These are phyloP conservation scores for Boletus sp. DNA, from an alignment of 768 basidiomycete genomes.

Conservation along the genomic window DNA sequence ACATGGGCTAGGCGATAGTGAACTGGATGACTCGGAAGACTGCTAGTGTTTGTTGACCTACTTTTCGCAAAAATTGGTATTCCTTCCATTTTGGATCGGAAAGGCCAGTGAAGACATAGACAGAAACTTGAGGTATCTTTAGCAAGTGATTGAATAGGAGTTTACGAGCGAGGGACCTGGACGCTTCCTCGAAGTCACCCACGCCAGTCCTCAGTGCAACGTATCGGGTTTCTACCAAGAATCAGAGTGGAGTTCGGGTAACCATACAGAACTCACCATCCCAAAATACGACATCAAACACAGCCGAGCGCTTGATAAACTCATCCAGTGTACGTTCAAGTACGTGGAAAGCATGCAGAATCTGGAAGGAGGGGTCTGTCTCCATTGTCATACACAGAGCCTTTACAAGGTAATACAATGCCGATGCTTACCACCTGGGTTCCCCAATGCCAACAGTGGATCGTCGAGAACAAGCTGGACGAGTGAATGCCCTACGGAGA, in stretches of 20 bases:
- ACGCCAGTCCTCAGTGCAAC: constrained; percentile 40
- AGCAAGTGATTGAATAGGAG: constrained; percentile 52
- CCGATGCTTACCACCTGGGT: constrained; percentile 37
- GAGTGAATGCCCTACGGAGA: constrained; percentile 55
- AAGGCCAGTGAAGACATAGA: constrained; percentile 47
- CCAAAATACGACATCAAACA: constrained; percentile 67
- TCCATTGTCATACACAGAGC: background rate
- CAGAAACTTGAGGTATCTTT: constrained; percentile 36
- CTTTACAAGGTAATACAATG: background rate
- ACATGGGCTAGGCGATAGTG: constrained; percentile 55
- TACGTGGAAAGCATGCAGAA: constrained; percentile 55
- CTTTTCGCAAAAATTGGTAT: constrained; percentile 44
- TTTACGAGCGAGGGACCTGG: constrained; percentile 51
- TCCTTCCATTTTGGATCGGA: constrained; percentile 48
- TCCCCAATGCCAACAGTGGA: constrained; percentile 56
- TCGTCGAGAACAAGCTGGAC: constrained; percentile 59
- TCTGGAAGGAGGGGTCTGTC: constrained; percentile 56
- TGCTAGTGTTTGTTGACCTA: constrained; percentile 13
- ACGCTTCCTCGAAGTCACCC: constrained; percentile 37
- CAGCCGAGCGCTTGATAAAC: constrained; percentile 47
- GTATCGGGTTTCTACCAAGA: constrained; percentile 42
- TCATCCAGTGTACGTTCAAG: constrained; percentile 54
- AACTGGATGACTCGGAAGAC: constrained; percentile 3
- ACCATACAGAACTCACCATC: constrained; percentile 35
- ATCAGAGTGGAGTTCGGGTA: background rate